phyloP scores from a whole-genome alignment of 2,329 filamentous ascomycete species.

The Chaetoscypha palmicola region DNA sequence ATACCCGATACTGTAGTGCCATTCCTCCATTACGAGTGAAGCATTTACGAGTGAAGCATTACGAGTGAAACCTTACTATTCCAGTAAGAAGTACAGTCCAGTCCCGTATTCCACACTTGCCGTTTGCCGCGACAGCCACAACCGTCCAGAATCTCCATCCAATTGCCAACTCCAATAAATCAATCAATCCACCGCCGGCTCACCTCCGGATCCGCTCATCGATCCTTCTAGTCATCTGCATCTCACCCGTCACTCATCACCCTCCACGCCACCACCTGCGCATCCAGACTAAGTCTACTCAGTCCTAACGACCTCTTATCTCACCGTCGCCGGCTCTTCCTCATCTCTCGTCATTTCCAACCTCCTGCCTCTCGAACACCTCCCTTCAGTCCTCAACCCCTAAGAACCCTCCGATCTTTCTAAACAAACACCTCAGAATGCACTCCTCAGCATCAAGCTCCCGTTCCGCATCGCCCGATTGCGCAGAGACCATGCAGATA shows the following conservation, averaged over 20 bases:
- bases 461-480: conserved; percentile 34
- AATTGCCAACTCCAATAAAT: too few relatives aligned
- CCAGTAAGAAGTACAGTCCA: too few relatives aligned
- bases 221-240: background rate
- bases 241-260: background rate
- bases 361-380: background rate
- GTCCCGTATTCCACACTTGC: background rate
- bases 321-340: background rate
- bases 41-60: too few relatives aligned
- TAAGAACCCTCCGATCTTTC: conserved; percentile 2
- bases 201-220: background rate
- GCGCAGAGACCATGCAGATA: conserved; percentile 50
- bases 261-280: background rate
- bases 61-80: too few relatives aligned
- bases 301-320: conserved; percentile 4
- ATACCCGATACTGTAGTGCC: background rate
- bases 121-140: background rate
- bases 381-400: background rate
- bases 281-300: background rate
- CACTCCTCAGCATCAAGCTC: conserved; percentile 23
- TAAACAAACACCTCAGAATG: conserved; percentile 20
- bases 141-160: too few relatives aligned
- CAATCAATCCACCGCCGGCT: background rate
- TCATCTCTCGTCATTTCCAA: background rate
- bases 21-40: background rate